Evolutionary conservation across 805 yeast species (phyloP), one percentile per base, ranked within the genome.

Genomic region (Starmerella kuoi): DNA sequence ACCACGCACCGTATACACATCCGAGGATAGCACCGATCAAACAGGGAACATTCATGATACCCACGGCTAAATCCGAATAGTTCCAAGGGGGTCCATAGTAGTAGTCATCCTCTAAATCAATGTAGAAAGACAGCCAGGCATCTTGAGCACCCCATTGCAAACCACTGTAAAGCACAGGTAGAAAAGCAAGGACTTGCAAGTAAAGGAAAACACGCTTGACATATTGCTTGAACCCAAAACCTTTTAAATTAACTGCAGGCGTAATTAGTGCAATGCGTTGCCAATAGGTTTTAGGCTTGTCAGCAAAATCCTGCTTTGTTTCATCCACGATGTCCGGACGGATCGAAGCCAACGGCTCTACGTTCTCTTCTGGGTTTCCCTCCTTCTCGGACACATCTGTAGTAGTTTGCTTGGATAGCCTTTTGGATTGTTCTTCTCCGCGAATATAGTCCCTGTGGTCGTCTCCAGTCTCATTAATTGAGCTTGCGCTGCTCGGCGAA

Each of bases 61-160:
- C 86, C 21, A 81, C 83, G 28, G 77, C 81, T 5, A 71, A 68
- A 50, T 76, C 69, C 14, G 76, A 65, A 54, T 77, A 78, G 58
- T 72, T 71, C 68, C 73, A 80, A 9, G 91, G 88, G 0, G 69
- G 68, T 43, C 69, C 77, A 40, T 74, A 74, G 62, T 75, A 80
- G 49, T 66, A 64, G 42, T 76, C 76, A 46, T 79, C 86, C 56
- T 79, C 82, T 9, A 82, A 73, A 2, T 87, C 79, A 48, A 81
- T 59, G 58, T 79, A 81, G 53, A 81, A 80, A 0, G 87, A 74
- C 49, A 80, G 66, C 55, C 79, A 76, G 0, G 85, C 81, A 55
- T 79, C 85, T 58, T 80, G 88, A 44, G 76, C 66, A 35, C 88
- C 88, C 88, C 88, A 81, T 49, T 79, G 73, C 21, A 74, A 53